Conservation (phyloP, 2,329 filamentous ascomycete genomes). For the Chaetomiaceae sp. region DNA sequence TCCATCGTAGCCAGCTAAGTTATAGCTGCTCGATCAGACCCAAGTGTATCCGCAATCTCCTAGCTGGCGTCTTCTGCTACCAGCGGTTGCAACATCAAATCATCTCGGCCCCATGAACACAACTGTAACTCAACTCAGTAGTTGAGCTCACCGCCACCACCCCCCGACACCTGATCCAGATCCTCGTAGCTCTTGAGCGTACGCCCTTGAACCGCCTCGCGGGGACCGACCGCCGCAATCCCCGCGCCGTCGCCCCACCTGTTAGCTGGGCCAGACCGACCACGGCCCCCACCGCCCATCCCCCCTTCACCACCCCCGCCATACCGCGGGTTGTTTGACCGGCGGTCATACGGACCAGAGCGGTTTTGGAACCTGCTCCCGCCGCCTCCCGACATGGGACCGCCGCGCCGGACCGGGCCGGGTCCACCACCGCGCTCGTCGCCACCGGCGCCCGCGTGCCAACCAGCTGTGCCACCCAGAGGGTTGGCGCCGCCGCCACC, state of each 20-base stretch:
- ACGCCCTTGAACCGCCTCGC: constrained; percentile 86
- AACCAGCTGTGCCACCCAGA: constrained; percentile 41
- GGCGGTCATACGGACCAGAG: constrained; percentile 69
- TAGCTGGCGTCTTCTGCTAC: no score
- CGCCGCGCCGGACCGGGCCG: constrained; percentile 66
- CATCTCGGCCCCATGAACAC: no score
- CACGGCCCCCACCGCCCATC: constrained; percentile 46
- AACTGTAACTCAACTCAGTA: constrained; percentile 58
- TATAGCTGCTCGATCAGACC: neutral
- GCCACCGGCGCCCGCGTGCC: constrained; percentile 49
- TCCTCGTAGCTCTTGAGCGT: constrained; percentile 98
- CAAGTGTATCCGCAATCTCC: neutral
- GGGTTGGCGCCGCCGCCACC: constrained; percentile 38
- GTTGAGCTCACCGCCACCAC: constrained; percentile 79
- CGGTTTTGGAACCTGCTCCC: constrained; percentile 55
- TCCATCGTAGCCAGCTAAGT: neutral
- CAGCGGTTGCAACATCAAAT: no score
- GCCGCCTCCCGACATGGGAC: constrained; percentile 43
- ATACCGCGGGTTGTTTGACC: constrained; percentile 50
- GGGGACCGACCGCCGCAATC: constrained; percentile 72
- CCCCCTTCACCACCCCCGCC: constrained; percentile 37
- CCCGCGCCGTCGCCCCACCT: constrained; percentile 70
- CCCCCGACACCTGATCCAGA: constrained; percentile 75
- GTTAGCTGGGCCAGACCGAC: constrained; percentile 43
- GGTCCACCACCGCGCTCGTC: constrained; percentile 42